Base-by-base conservation (phyloP, 495 filamentous ascomycete genomes). In the Neurospora sp. region DNA sequence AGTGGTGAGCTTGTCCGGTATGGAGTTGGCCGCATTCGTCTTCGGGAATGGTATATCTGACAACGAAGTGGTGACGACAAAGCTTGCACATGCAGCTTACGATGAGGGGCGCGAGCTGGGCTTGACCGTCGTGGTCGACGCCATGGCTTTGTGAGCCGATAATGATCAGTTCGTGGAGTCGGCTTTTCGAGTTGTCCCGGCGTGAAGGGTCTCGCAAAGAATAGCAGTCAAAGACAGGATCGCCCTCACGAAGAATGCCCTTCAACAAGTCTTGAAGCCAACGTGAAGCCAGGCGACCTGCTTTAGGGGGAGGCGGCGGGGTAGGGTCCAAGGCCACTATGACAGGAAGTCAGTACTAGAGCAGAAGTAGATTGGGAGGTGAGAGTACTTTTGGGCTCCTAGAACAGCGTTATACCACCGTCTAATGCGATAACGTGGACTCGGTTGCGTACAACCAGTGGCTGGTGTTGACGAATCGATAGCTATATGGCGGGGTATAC, bases 61-160 rank as follows among this genome's bases (percentile, higher is more conserved):
- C 76, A 65, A 77, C 73, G 70, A 81, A 81, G 48, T 83, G 80
- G 65, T 79, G 75, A 27, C 80, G 79, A 73, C 81, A 82, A 39
- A 72, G 74, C 20, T 71, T 73, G 73, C 81, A 82, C 45, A 81
- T 74, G 38, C 78, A 78, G 3, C 78, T 78, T 65, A 65, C 9
- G 0, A 81, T 14, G 35, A 79, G 10, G 12, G 18, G 69, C 31
- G 70, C 44, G 42, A 39, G 27, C 48, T 40, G 41, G 12, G 53
- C 69, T 20, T 73, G 71, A 27, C 75, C 73, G 40, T 75, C 70
- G 70, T 75, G 73, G 2, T 71, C 44, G 10, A 37, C 41, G 18
- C 74, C 73, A 69, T 75, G 73, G 69, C 73, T 77, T 59, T 81
- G 79, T 3, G 75, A 76, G 14, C 45, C 69, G 16, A 75, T 68